Percentiles rank a stretch among this genome's conserved stretches.
phyloP scores from a whole-genome alignment of 2,329 filamentous ascomycete genomes.

The Aureobasidium leucospermi region DNA sequence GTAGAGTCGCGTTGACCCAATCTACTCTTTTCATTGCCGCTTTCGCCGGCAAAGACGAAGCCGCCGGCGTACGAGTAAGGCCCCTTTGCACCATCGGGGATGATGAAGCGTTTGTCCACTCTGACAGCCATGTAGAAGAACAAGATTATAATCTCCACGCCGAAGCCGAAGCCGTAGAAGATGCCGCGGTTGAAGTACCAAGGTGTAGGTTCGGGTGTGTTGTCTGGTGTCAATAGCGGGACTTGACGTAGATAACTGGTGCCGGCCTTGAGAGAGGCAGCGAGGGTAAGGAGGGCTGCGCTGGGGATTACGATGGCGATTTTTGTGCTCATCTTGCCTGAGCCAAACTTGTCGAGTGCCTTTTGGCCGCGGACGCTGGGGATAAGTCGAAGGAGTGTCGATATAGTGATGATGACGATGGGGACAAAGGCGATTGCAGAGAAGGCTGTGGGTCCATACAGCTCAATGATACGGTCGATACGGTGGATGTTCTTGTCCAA shows the following conservation, averaged over 20 bases:
- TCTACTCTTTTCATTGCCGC: conserved; percentile 23
- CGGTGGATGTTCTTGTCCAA: conserved; percentile 42
- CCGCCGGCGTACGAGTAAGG: conserved; percentile 28
- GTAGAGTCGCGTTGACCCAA: conserved; percentile 19
- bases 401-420: conserved; percentile 46
- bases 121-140: conserved; percentile 58
- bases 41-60: conserved; percentile 19
- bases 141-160: conserved; percentile 64
- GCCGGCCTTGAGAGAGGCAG: conserved; percentile 61
- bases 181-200: conserved; percentile 64
- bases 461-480: conserved; percentile 56
- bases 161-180: conserved; percentile 77
- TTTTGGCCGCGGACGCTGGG: conserved; percentile 18
- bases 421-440: conserved; percentile 61
- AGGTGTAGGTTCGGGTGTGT: conserved; percentile 45
- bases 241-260: conserved; percentile 45
- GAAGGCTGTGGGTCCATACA: conserved; percentile 55
- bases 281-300: conserved; percentile 55
- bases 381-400: conserved; percentile 36
- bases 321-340: conserved; percentile 61
- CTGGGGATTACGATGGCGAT: conserved; percentile 55
- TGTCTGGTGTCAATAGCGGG: conserved; percentile 22
- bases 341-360: conserved; percentile 55
- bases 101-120: conserved; percentile 67
- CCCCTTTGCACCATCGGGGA: conserved; percentile 61